phyloP scores from a whole-genome alignment of 208 protist species.

The Crithidia expoeki region DNA sequence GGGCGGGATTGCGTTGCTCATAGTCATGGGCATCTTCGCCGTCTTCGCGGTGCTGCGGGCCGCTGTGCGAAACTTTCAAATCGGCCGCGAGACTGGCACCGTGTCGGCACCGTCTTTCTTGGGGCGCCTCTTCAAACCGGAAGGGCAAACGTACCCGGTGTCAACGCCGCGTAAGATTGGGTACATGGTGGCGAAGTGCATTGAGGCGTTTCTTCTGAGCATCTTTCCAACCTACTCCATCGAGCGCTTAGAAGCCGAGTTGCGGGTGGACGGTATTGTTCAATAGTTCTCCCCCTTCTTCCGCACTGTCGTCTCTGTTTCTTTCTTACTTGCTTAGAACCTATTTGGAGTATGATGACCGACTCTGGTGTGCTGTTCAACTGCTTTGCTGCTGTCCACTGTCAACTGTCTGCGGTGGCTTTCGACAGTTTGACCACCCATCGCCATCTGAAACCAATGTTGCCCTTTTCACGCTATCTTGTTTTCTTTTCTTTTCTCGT shows the following conservation, averaged over 20 bases:
- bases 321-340: no score
- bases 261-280: slow-evolving; percentile 69
- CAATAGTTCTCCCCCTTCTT: slow-evolving; percentile 1
- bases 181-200: slow-evolving; percentile 65
- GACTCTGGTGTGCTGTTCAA: no score
- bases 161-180: slow-evolving; percentile 31
- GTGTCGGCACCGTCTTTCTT: slow-evolving; percentile 18
- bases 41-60: slow-evolving; percentile 3
- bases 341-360: no score
- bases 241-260: slow-evolving; percentile 61
- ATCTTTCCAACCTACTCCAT: slow-evolving; percentile 73
- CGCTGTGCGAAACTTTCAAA: slow-evolving; percentile 12
- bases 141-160: slow-evolving; percentile 14
- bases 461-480: no score
- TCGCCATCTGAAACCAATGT: no score
- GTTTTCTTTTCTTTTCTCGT: no score
- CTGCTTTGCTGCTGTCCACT: no score
- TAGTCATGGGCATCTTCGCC: neutral
- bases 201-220: slow-evolving; percentile 70
- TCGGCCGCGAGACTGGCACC: slow-evolving; percentile 20
- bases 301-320: neutral
- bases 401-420: no score
- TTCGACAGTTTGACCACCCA: no score
- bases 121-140: slow-evolving; percentile 26
- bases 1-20: neutral